A percentile compares a stretch with the other conserved stretches of the same genome.
Evolutionary conservation across 371 early-diverging fungal genomes (phyloP).

Genomic region (Umbelopsis sp.): DNA sequence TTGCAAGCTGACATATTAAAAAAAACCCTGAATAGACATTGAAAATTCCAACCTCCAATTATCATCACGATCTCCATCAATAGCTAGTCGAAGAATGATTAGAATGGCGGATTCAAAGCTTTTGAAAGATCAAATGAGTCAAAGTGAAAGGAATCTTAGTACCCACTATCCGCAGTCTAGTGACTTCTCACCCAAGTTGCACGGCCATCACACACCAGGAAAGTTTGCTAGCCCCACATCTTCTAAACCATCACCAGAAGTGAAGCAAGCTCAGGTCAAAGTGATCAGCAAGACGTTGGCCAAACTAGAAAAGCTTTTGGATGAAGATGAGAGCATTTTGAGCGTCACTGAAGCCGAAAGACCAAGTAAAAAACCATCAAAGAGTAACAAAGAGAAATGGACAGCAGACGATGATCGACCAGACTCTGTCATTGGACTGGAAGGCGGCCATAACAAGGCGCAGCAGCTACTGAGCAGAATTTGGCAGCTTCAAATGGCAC

Average conservation of each 20-base stretch:
- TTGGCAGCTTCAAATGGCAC: constrained; percentile 9
- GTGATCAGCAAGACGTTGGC: background rate
- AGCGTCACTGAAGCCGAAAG: background rate
- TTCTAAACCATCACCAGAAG: background rate
- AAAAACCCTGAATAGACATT: background rate
- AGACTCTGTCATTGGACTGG: background rate
- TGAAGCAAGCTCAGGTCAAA: background rate
- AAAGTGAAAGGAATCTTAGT: background rate
- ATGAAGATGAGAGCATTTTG: background rate
- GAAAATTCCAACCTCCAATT: background rate
- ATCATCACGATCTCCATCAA: background rate
- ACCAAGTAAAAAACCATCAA: background rate
- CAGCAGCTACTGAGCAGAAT: background rate
- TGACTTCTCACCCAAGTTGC: background rate
- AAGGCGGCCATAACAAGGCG: background rate
- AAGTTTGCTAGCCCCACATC: background rate
- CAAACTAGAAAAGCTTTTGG: constrained; percentile 1
- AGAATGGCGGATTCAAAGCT: too few species aligned
- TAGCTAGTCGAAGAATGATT: too few species aligned
- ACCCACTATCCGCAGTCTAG: background rate
- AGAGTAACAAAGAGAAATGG: background rate
- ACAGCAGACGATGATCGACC: background rate
- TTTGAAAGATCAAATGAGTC: too few species aligned
- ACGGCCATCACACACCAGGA: background rate
- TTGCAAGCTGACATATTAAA: background rate